Percentiles rank a stretch among this genome's conserved stretches.
These are phyloP conservation scores for Candida gorgasii DNA, from an alignment of 805 yeast species.

Conservation along the genomic window DNA sequence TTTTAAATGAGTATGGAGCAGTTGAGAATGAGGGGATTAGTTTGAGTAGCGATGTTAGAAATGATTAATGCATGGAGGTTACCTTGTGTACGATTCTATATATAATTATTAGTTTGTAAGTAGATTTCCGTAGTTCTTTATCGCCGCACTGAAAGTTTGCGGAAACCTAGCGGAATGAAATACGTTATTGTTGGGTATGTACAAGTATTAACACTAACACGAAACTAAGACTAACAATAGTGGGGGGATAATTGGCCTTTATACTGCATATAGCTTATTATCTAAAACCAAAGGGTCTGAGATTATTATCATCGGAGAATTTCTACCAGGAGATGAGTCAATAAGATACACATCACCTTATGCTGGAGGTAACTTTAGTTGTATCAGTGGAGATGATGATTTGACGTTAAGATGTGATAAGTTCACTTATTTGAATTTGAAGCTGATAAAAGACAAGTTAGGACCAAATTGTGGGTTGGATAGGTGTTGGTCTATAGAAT, in stretches of 20 bases:
- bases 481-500: conserved; percentile 55
- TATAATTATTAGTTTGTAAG: too few species aligned
- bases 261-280: conserved; percentile 55
- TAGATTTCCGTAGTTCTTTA: too few species aligned
- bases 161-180: too few species aligned
- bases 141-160: too few species aligned
- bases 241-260: conserved; percentile 65
- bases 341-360: conserved; percentile 76
- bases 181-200: conserved; percentile 34
- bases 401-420: conserved; percentile 40
- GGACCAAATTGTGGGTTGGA: conserved; percentile 50
- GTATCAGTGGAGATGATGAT: conserved; percentile 58
- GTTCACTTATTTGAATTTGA: conserved; percentile 54
- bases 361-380: conserved; percentile 53
- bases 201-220: too few species aligned
- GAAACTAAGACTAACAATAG: conserved; percentile 17
- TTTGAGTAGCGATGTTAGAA: conserved; percentile 9
- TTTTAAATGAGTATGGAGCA: conserved; percentile 29
- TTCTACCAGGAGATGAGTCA: conserved; percentile 77
- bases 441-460: conserved; percentile 3
- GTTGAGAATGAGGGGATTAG: conserved; percentile 18
- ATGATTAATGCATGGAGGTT: background rate
- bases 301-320: conserved; percentile 51
- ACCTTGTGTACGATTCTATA: background rate
- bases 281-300: conserved; percentile 22